Base-by-base conservation (phyloP, 2,329 filamentous ascomycete genomes). In the Monosporascus sp. region DNA sequence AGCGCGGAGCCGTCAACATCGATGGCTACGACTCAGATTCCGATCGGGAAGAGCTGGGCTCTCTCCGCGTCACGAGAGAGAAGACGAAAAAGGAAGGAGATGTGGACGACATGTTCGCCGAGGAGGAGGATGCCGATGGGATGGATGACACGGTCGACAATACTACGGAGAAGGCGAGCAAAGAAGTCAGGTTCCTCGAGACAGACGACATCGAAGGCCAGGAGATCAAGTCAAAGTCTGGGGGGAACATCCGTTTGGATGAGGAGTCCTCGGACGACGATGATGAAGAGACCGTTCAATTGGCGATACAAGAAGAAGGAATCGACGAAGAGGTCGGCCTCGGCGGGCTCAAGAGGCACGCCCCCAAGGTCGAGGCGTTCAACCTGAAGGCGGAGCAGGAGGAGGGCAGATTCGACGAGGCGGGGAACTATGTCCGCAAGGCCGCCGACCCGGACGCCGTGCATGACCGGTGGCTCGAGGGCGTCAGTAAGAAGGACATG, bases 1-100 rank as follows among this genome's bases (percentile, higher is more conserved):
- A 96, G 70, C 89, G 94, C 58, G 93, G 93, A 61, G 94, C 93
- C 0, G 89, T 99, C 52, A 97, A 97, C 65, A 85, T 99, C 41
- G 94, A 97, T 66, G 94, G 94, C 49, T 99, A 97, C 73, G 93
- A 97, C 62, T 94, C 88, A 9, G 94, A 99, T 71, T 96, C 93
- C 2, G 84, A 88, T 50, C 93, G 95, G 59, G 94, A 97, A 67
- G 72, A 73, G 62, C 66, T 72, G 28, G 74, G 74, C 53, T 55
- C 57, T 2, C 53, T 63, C 8, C 64, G 57, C n/a, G 49, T 51
- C 37, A 58, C 62, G 31, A 68, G 60, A 41, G 54, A 57, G 7
- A 66, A 60, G 50, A 66, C 53, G 70, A 78, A 67, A 18, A 71
- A 60, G 18, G 74, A 77, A n/a, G 77, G 81, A 11, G 85, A 87